Evolutionary conservation across 2,329 filamentous ascomycete genomes (phyloP), one percentile per base, ranked within the genome.

Genomic region (Neoascochyta sp.): DNA sequence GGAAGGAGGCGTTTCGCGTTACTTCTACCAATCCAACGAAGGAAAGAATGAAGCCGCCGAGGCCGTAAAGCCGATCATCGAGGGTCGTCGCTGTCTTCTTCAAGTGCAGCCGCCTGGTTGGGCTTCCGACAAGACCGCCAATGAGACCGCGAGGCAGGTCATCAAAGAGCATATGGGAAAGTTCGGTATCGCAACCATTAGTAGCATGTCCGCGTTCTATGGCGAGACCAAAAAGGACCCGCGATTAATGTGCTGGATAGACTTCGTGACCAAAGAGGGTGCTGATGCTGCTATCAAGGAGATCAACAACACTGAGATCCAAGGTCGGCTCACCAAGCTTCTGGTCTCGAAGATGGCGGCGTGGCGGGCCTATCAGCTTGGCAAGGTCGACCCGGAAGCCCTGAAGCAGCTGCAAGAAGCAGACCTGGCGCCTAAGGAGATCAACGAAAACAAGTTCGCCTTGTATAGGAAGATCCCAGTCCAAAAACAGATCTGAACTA

Each of bases 211-310:
- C 9, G 29, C 30, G 2, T 43, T 41, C 24, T 38, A 27, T 11
- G 43, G 40, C 2, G 30, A 39, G 3, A 32, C 19, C 7, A 36
- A 36, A 11, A 7, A 12, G 8, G n/a, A 27, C 2, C 39, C 39
- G 9, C 41, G 38, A n/a, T 23, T 47, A 22, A 20, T 54, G 7
- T 39, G 41, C 29, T 27, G 32, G 14, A 29, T 54, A 5, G 52
- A 56, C 18, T 54, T 56, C 18, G 23, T 16, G n/a, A 47, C 52
- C 4, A 54, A 45, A 17, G 33, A 46, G 8, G 49, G 44, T 17
- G 49, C 48, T 2, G 42, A 51, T 1, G 27, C 36, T 7, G 52
- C 48, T 16, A 29, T 42, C 2, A 17, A 29, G 6, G 38, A 44
- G 2, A 22, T 47, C 4, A 20, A 52, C 22, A 23, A 41, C 2